Evolutionary conservation across 805 yeast species (phyloP).

Genomic region (Yarrowia sp.): DNA sequence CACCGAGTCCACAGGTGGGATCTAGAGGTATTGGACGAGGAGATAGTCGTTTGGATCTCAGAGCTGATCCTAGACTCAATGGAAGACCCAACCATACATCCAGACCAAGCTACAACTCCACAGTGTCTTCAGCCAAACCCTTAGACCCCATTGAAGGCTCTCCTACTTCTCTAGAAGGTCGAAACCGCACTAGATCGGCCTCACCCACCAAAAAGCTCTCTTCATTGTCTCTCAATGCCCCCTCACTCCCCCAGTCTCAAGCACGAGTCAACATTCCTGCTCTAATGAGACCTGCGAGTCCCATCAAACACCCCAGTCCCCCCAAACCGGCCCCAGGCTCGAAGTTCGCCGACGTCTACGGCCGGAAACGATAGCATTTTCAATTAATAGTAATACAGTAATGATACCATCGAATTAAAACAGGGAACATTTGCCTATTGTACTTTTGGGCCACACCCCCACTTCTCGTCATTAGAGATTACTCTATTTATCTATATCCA

Average conservation of each 20-base stretch:
- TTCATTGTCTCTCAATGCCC: conserved; percentile 1
- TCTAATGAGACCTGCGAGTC: conserved; percentile 34
- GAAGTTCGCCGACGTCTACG: conserved; percentile 33
- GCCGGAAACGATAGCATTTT: conserved; percentile 4
- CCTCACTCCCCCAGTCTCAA: conserved; percentile 18
- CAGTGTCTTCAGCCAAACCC: not conserved
- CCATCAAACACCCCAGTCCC: conserved; percentile 13
- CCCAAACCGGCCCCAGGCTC: conserved; percentile 19
- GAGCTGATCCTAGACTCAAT: conserved; percentile 5
- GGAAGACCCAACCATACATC: not conserved
- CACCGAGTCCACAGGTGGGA: conserved; percentile 23
- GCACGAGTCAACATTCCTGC: conserved; percentile 26
- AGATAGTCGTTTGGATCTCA: conserved; percentile 4
- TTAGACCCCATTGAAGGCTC: conserved; percentile 33
- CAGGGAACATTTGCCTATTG: not conserved
- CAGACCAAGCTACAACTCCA: not conserved
- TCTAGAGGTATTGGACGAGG: conserved; percentile 2
- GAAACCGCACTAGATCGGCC: not conserved
- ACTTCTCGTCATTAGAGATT: not conserved
- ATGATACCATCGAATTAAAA: conserved; percentile 4
- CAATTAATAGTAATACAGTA: conserved; percentile 1
- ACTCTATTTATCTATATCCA: conserved; percentile 18
- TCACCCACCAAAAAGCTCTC: conserved; percentile 25
- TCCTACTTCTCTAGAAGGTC: not conserved
- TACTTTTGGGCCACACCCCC: too few relatives aligned